Conservation (phyloP, 164 flowering plant genomes). For the Piper betle region DNA sequence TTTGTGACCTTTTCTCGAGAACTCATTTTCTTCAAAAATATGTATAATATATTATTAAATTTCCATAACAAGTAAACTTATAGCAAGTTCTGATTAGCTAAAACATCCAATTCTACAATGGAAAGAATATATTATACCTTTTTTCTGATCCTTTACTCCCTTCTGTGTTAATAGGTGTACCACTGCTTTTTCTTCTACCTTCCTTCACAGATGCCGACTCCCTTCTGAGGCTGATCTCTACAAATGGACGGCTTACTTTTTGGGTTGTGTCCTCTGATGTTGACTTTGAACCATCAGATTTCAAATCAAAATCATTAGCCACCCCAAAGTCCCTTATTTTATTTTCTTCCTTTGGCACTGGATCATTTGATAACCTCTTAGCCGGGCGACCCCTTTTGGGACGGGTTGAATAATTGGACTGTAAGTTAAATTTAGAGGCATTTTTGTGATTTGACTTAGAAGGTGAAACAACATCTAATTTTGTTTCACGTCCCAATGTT, state of each 20-base stretch:
- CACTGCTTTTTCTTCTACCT: conserved; percentile 14
- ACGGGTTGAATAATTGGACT: conserved; percentile 21
- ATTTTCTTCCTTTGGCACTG: conserved; percentile 13
- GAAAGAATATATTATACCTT: conserved; percentile 10
- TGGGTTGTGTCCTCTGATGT: background rate
- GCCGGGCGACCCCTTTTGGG: conserved; percentile 20
- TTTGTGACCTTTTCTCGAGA: conserved; percentile 31
- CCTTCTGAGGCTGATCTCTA: background rate
- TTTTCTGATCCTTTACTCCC: conserved; percentile 11
- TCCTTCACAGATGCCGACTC: conserved; percentile 15
- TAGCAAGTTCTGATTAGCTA: background rate
- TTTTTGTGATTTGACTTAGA: conserved; percentile 13
- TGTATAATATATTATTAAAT: background rate
- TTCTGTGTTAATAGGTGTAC: conserved; percentile 20
- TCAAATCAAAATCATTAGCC: conserved; percentile 27
- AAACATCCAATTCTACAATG: background rate
- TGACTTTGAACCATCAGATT: background rate
- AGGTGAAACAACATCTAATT: conserved; percentile 14
- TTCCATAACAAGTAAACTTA: too few relatives aligned
- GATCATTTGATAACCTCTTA: conserved; percentile 16
- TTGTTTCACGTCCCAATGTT: conserved; percentile 21
- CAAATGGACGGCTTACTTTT: background rate
- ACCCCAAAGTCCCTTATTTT: conserved; percentile 21
- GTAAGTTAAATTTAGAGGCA: conserved; percentile 13
- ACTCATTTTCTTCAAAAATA: conserved; percentile 14